Evolutionary conservation across 208 protist genomes (phyloP).

Genomic region (Trypanosoma boissoni): DNA sequence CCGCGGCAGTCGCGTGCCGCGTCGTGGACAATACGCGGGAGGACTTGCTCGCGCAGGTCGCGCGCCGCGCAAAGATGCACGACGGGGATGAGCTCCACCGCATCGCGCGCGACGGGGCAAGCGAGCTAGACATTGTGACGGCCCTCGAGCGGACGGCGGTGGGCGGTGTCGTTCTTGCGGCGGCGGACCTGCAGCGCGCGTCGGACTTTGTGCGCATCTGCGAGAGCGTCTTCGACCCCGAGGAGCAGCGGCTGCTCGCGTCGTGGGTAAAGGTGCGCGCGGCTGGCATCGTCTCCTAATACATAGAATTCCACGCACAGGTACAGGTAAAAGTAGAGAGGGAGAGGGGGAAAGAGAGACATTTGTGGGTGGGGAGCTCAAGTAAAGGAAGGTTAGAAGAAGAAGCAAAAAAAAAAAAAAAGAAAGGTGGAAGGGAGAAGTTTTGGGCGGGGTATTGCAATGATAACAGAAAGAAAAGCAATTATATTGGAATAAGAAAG

Average conservation of each 20-base stretch:
- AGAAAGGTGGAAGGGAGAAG: not conserved
- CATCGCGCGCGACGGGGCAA: constrained; percentile 43
- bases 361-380: too few species aligned
- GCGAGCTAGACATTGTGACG: constrained; percentile 56
- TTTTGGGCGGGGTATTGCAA: not conserved
- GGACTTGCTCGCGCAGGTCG: constrained; percentile 66
- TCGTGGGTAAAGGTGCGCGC: constrained; percentile 42
- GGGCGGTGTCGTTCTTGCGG: constrained; percentile 37
- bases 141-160: constrained; percentile 46
- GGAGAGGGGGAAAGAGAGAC: too few species aligned
- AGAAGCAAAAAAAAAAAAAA: not conserved
- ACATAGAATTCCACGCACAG: too few species aligned
- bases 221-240: constrained; percentile 39
- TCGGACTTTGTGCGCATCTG: constrained; percentile 34
- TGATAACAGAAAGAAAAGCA: not conserved
- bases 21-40: constrained; percentile 34
- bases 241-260: constrained; percentile 48
- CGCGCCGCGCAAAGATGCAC: constrained; percentile 49
- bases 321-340: too few species aligned
- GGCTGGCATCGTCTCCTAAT: constrained; percentile 12
- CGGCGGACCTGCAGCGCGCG: constrained; percentile 28
- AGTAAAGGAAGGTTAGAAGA: not conserved
- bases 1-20: constrained; percentile 39
- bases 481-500: not conserved
- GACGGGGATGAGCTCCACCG: constrained; percentile 41